Conservation (phyloP, 768 basidiomycete species). For the Tylopilus balloui region DNA sequence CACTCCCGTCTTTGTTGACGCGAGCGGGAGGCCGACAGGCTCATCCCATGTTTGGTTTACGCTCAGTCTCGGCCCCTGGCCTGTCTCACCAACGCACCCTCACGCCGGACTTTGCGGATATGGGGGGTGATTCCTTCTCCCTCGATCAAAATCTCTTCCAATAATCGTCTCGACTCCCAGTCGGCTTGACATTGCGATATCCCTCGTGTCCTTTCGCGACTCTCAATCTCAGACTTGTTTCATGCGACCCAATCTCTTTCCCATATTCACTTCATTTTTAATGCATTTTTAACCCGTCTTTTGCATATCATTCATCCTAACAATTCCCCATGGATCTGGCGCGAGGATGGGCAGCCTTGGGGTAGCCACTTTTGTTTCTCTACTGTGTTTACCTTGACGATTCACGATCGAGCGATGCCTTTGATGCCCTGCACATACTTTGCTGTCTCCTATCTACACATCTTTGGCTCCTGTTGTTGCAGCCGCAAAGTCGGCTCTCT, state of each 20-base stretch:
- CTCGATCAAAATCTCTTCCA: conserved; percentile 47
- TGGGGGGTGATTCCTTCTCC: conserved; percentile 36
- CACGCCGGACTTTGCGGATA: conserved; percentile 42
- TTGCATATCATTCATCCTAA: conserved; percentile 33
- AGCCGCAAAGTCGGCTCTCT: conserved; percentile 19
- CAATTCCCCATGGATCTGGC: conserved; percentile 17
- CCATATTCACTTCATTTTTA: conserved; percentile 24
- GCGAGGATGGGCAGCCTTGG: conserved; percentile 12
- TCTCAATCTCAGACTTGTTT: conserved; percentile 27
- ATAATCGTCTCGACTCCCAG: conserved; percentile 30
- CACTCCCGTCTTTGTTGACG: conserved; percentile 20
- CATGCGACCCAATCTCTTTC: conserved; percentile 29
- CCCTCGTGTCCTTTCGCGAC: conserved; percentile 18
- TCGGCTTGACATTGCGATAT: conserved; percentile 15
- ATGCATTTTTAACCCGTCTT: conserved; percentile 31
- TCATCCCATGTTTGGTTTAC: conserved; percentile 34
- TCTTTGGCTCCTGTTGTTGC: conserved; percentile 13
- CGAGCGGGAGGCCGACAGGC: conserved; percentile 22
- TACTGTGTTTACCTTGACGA: conserved; percentile 20
- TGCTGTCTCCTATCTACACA: conserved; percentile 6
- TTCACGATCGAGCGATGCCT: conserved; percentile 25
- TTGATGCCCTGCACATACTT: conserved; percentile 23
- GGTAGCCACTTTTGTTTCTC: conserved; percentile 10
- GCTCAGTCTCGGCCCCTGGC: conserved; percentile 44
- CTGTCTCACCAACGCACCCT: conserved; percentile 24